Percentiles rank a stretch among this genome's conserved stretches.
Evolutionary conservation across 2,329 filamentous ascomycete species (phyloP).

Genomic region (Cercospora zeina): DNA sequence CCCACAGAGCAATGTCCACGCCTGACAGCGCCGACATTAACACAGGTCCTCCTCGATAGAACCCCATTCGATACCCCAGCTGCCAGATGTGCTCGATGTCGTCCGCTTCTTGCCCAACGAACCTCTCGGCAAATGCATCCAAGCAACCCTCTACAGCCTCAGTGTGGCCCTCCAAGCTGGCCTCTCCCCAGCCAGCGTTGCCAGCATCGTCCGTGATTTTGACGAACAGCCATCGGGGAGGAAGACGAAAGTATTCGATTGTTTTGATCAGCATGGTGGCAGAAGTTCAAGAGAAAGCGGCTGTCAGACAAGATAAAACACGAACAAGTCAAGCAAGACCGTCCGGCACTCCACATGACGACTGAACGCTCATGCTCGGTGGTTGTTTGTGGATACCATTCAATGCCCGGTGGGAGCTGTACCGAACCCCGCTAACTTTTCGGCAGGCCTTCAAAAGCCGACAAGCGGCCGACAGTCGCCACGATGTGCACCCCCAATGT

Average conservation of each 20-base stretch:
- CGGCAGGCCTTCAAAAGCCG: conserved; percentile 8
- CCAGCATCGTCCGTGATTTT: conserved; percentile 69
- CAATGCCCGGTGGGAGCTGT: conserved; percentile 7
- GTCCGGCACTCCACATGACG: not conserved
- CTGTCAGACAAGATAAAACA: not conserved
- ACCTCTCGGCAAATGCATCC: conserved; percentile 63
- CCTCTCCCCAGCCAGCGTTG: conserved; percentile 53
- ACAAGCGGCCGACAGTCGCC: not conserved
- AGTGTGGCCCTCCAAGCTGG: conserved; percentile 69
- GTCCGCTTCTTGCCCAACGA: conserved; percentile 68
- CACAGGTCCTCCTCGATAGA: conserved; percentile 75
- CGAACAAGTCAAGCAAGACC: not conserved
- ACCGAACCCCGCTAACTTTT: conserved; percentile 3
- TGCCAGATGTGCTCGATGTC: conserved; percentile 84
- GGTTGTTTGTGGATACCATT: conserved; percentile 1
- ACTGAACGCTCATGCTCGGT: not conserved
- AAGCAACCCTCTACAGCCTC: conserved; percentile 73
- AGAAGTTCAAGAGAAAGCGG: not conserved
- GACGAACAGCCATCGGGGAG: conserved; percentile 74
- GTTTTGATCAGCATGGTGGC: conserved; percentile 56
- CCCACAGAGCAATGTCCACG: conserved; percentile 78
- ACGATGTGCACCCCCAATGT: not conserved
- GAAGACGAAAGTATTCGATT: conserved; percentile 73
- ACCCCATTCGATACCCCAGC: conserved; percentile 64
- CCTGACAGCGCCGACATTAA: conserved; percentile 78